Conservation (phyloP, 768 basidiomycete genomes). For the Solioccasus polychromus region DNA sequence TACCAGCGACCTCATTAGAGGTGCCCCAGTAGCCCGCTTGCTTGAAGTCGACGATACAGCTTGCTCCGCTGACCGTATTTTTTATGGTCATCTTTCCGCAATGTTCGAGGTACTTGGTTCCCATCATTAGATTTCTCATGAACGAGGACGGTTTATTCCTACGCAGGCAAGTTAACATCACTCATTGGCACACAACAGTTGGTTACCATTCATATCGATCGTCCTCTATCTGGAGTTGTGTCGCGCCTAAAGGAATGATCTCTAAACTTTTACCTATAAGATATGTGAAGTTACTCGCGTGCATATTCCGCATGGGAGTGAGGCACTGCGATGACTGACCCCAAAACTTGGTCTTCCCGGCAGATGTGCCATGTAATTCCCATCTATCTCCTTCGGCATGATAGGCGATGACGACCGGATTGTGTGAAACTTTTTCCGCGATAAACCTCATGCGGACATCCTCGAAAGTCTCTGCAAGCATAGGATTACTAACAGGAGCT, state of each 20-base stretch:
- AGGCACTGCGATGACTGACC: conserved; percentile 46
- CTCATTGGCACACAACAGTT: neutral
- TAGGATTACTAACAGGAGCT: conserved; percentile 62
- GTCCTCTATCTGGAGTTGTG: conserved; percentile 60
- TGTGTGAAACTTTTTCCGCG: conserved; percentile 85
- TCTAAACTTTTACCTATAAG: conserved; percentile 80
- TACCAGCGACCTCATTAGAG: conserved; percentile 69
- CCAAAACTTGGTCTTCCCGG: conserved; percentile 88
- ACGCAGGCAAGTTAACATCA: conserved; percentile 1
- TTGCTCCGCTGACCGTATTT: conserved; percentile 51
- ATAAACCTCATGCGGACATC: conserved; percentile 77
- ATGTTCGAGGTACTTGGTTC: conserved; percentile 88
- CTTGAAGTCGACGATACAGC: conserved; percentile 80
- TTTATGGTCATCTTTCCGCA: conserved; percentile 75
- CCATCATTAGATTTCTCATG: conserved; percentile 86
- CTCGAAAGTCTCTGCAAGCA: conserved; percentile 88
- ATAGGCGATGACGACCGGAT: conserved; percentile 81
- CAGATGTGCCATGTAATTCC: conserved; percentile 73
- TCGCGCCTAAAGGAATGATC: conserved; percentile 76
- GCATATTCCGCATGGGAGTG: conserved; percentile 8
- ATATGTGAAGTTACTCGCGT: conserved; percentile 18
- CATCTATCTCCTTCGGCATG: conserved; percentile 79
- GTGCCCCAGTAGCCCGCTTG: conserved; percentile 81
- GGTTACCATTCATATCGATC: conserved; percentile 72
- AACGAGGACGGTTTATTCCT: conserved; percentile 90